phyloP scores from a whole-genome alignment of 305 asterid species.

The Lippia alba region DNA sequence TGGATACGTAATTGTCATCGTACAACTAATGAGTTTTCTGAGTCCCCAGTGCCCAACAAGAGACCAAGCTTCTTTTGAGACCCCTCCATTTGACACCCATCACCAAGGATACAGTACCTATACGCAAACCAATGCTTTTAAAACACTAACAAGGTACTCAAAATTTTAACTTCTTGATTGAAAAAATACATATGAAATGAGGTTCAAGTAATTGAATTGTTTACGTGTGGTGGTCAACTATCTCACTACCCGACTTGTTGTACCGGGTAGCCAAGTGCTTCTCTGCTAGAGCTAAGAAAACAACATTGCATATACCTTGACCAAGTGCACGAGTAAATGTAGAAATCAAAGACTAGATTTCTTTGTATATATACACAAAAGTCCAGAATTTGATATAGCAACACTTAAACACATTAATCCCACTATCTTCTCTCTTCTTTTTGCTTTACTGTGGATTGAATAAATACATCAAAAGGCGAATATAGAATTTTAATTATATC shows the following conservation, averaged over 20 bases:
- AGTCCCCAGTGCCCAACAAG: slow-evolving; percentile 99
- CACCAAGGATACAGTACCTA: slow-evolving; percentile 84
- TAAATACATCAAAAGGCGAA: too few species aligned
- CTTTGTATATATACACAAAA: too few species aligned
- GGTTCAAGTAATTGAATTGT: slow-evolving; percentile 23
- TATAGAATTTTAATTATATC: too few species aligned
- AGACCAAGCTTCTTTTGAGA: slow-evolving; percentile 92
- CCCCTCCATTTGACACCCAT: slow-evolving; percentile 99
- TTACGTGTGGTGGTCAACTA: slow-evolving; percentile 97
- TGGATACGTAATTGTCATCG: slow-evolving; percentile 96
- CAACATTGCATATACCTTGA: slow-evolving; percentile 97
- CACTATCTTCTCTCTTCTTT: too few species aligned
- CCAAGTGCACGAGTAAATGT: slow-evolving; percentile 76
- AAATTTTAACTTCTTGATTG: background rate
- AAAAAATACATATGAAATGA: background rate
- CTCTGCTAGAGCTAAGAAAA: slow-evolving; percentile 97
- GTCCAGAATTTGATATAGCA: too few species aligned
- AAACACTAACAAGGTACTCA: slow-evolving; percentile 9
- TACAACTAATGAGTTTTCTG: slow-evolving; percentile 92
- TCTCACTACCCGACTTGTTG: slow-evolving; percentile 89
- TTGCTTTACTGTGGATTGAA: too few species aligned
- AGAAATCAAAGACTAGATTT: slow-evolving; percentile 3
- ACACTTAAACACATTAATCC: too few species aligned
- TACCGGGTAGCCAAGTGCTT: slow-evolving; percentile 93
- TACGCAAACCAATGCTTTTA: slow-evolving; percentile 33